Evolutionary conservation across 164 flowering plant species (phyloP), one percentile per base, ranked within the genome.

Genomic region (Taxillus chinensis): DNA sequence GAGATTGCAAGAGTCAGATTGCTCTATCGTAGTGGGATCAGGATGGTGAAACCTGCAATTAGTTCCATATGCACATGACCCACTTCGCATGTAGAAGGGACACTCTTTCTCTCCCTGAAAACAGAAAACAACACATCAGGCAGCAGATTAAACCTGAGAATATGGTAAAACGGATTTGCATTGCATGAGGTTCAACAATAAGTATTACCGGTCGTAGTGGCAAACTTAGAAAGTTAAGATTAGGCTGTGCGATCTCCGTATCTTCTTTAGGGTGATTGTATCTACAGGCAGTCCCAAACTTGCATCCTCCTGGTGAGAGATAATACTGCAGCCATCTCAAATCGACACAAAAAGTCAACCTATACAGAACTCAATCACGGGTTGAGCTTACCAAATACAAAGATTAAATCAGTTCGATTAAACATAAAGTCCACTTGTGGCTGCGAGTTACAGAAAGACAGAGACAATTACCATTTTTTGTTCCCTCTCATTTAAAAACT

Each of bases 251-350:
- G 3, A 54, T 3, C 5, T 54, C 57, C 17, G 57, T 54, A 4
- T 54, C 3, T 27, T 54, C 57, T 27, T 54, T 4, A 12, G 57
- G 37, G 4, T 54, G 57, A 54, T 54, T 7, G 37, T 27, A 54
- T 54, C 10, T 54, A 27, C 57, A 54, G 39, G 57, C 39, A 14
- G 17, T 27, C 4, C 57, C 57, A 54, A 9, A 54, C 39, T 54
- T 54, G 57, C 57, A 54, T 27, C 57, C 57, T 54, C 57, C 57
- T 8, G 57, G 39, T 54, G 57, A 17, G 17, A 7, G n/a, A 54
- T 17, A 54, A 54, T 54, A 54, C 57, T 27, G 57, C 57, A 54
- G 8, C 57, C 5, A 54, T 27, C 57, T 17, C 10, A 54, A 17
- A 7, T 7, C 50, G 11, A 10, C 4, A 3, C 10, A 48, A 8